Evolutionary conservation across 176 grass and related monocot genomes (phyloP), one percentile per base, ranked within the genome.

Genomic region (Dendrocalamus sinicus): DNA sequence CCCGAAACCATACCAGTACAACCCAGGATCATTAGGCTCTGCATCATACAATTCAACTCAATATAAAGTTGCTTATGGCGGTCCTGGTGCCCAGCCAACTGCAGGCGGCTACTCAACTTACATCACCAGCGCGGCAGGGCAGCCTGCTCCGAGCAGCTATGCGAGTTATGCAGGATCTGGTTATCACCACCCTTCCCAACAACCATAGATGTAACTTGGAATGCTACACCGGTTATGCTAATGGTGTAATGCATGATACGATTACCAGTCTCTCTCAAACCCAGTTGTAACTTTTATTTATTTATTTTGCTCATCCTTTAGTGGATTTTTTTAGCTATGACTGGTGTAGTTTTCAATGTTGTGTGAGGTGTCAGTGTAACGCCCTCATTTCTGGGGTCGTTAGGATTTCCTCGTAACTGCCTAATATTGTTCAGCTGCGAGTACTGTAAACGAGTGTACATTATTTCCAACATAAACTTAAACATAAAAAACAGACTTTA

Each of bases 1-100:
- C 8, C 85, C 77, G 0, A 91, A 83, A 78, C 67, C 85, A 60
- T 86, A 89, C 48, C 86, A 86, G 22, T 87, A 87, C 74, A 68
- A 75, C 12, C 75, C 80, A 40, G 91, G 85, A 37, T 79, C 79
- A 58, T 64, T 70, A 26, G 75, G 87, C 17, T 20, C 89, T 59
- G 88, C 80, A 52, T 50, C 78, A 72, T 90, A 90, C 78, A 90
- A 43, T 83, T 76, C 83, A 54, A 73, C 54, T 58, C 30, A 60
- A 11, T 87, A 88, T 39, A 89, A 92, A 43, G 79, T 78, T 3
- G 40, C 69, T 0, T 92, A 84, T 12, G 79, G 70, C 7, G 78
- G 70, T 37, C 70, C 85, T n/a, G 87, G 83, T 52, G 75, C 72
- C 8, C 81, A 23, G 20, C 54, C 91, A 26, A 46, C 22, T 13